These are phyloP conservation scores for Diospyros kaki DNA, from an alignment of 148 eudicot species.

Conservation along the genomic window DNA sequence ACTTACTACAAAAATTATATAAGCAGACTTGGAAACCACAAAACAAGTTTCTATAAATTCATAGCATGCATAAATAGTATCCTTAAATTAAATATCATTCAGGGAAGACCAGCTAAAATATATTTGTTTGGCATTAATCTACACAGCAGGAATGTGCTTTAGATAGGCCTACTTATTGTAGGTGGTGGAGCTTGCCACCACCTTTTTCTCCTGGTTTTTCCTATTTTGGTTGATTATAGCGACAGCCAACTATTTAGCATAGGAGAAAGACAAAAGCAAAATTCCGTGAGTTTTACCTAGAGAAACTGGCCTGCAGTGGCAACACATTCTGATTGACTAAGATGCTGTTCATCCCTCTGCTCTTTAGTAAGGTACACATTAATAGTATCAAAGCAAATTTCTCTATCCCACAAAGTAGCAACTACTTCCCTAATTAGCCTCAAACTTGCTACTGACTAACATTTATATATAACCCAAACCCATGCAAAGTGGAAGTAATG, in stretches of 20 bases:
- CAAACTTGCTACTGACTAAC: too few species aligned
- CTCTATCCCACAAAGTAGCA: too few species aligned
- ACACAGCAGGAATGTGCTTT: neutral
- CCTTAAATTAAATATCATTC: neutral
- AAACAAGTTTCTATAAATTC: neutral
- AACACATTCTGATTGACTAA: neutral
- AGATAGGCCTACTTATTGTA: neutral
- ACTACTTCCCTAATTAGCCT: too few species aligned
- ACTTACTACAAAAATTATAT: neutral
- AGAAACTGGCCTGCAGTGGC: neutral
- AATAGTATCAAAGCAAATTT: too few species aligned
- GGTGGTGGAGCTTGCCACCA: neutral
- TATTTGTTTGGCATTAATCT: neutral
- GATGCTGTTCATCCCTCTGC: too few species aligned
- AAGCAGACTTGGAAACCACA: neutral
- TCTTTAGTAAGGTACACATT: too few species aligned
- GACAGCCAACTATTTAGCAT: too few species aligned
- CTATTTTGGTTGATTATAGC: neutral
- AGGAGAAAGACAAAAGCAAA: too few species aligned
- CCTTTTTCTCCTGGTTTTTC: neutral
- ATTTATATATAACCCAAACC: too few species aligned
- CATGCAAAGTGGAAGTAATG: too few species aligned
- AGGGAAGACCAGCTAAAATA: neutral
- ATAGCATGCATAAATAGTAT: neutral
- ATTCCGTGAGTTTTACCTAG: too few species aligned